phyloP scores from a whole-genome alignment of 2,329 filamentous ascomycete genomes.

The Furcasterigmium furcatum region DNA sequence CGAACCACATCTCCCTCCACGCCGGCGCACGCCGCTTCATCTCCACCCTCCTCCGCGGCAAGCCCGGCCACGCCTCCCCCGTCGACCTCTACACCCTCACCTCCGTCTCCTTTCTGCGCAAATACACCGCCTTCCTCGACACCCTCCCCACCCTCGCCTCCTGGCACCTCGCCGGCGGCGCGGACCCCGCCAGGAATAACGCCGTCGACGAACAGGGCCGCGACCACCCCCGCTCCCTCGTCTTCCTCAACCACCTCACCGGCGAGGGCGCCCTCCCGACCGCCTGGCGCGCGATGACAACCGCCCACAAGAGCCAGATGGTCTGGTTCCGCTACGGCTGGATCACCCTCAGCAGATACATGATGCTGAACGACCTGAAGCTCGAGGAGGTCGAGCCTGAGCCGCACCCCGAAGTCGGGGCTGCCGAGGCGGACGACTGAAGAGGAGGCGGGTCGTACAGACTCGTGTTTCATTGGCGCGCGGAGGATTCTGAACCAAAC shows the following conservation, averaged over 20 bases:
- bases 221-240: slow-evolving; percentile 55
- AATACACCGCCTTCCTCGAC: slow-evolving; percentile 79
- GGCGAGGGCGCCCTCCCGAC: slow-evolving; percentile 47
- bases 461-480: no score
- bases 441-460: no score
- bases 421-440: neutral
- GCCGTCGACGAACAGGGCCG: slow-evolving; percentile 16
- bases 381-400: slow-evolving; percentile 35
- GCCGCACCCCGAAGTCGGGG: neutral
- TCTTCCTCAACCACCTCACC: slow-evolving; percentile 71
- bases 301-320: slow-evolving; percentile 94
- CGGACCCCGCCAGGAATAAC: slow-evolving; percentile 8
- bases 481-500: no score
- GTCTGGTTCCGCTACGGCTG: slow-evolving; percentile 97
- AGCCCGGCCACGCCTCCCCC: slow-evolving; percentile 64
- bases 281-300: slow-evolving; percentile 84
- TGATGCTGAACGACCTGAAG: slow-evolving; percentile 88
- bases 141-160: slow-evolving; percentile 63
- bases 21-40: slow-evolving; percentile 76
- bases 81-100: slow-evolving; percentile 84
- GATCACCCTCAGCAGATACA: slow-evolving; percentile 89
- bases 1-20: slow-evolving; percentile 90
- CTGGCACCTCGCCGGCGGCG: slow-evolving; percentile 40
- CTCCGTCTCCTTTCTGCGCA: slow-evolving; percentile 68
- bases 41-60: slow-evolving; percentile 58